These are phyloP conservation scores for Trichoderma reesei DNA, from an alignment of 495 filamentous ascomycete genomes.

Conservation along the genomic window DNA sequence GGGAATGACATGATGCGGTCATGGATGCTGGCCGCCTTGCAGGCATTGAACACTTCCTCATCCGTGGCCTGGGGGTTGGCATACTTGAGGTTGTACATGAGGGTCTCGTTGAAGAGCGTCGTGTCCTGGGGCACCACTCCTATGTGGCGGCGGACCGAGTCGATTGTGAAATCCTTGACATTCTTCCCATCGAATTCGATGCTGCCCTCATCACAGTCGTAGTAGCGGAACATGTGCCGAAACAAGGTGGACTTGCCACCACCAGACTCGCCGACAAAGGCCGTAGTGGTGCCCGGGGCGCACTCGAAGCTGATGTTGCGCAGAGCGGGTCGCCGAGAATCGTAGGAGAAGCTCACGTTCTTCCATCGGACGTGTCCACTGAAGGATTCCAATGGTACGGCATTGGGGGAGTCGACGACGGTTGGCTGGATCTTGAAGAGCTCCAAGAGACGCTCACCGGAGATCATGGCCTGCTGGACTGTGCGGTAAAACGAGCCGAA, in stretches of 20 bases:
- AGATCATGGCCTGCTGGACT: conserved; percentile 94
- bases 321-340: conserved; percentile 75
- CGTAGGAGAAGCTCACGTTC: conserved; percentile 85
- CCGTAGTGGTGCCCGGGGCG: conserved; percentile 83
- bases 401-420: conserved; percentile 57
- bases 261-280: conserved; percentile 90
- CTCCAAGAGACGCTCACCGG: conserved; percentile 88
- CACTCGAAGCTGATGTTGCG: conserved; percentile 73
- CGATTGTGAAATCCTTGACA: conserved; percentile 78
- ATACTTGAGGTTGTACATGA: conserved; percentile 96
- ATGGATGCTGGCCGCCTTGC: conserved; percentile 85
- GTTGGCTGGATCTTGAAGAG: conserved; percentile 91
- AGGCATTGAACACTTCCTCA: conserved; percentile 82
- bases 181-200: conserved; percentile 79
- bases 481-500: conserved; percentile 97
- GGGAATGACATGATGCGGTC: conserved; percentile 92
- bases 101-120: conserved; percentile 87
- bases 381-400: conserved; percentile 48
- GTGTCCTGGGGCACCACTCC: conserved; percentile 97
- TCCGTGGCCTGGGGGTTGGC: conserved; percentile 79
- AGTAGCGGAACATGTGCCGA: conserved; percentile 89
- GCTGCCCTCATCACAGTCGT: conserved; percentile 66
- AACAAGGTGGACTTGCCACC: conserved; percentile 98
- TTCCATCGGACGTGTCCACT: conserved; percentile 76
- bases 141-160: conserved; percentile 82